These are phyloP conservation scores for Bisporella sp. DNA, from an alignment of 2,329 filamentous ascomycete genomes.

Conservation along the genomic window DNA sequence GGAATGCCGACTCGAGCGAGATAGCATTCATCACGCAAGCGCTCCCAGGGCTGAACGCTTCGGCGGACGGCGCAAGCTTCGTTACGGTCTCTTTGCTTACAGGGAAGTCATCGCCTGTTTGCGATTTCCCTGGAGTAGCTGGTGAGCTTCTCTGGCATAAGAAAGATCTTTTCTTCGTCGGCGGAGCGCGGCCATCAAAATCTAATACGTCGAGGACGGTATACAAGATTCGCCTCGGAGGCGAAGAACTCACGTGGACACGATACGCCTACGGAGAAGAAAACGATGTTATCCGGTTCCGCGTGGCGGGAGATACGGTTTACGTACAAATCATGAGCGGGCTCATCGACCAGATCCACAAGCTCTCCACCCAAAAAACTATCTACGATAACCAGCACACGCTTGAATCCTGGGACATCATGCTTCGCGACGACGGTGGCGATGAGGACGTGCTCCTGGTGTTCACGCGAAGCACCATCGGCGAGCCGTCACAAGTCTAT, in stretches of 20 bases:
- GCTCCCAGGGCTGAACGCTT: constrained; percentile 23
- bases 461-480: constrained; percentile 21
- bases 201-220: neutral
- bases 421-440: constrained; percentile 10
- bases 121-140: neutral
- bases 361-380: constrained; percentile 1
- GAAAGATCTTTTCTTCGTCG: neutral
- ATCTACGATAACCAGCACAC: constrained; percentile 2
- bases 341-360: constrained; percentile 3
- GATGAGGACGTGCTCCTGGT: constrained; percentile 19
- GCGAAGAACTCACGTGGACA: constrained; percentile 13
- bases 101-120: neutral
- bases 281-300: constrained; percentile 1
- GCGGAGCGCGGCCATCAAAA: neutral
- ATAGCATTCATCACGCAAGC: constrained; percentile 18
- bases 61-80: neutral
- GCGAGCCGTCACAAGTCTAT: constrained; percentile 26
- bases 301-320: constrained; percentile 14
- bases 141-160: neutral
- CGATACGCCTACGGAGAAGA: constrained; percentile 8
- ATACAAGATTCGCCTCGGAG: neutral
- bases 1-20: constrained; percentile 21
- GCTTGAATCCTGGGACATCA: constrained; percentile 1
- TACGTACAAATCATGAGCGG: constrained; percentile 5
- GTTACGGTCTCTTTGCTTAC: neutral